Evolutionary conservation across 306 rosid genomes (phyloP).

Genomic region (Cucumis hystrix): DNA sequence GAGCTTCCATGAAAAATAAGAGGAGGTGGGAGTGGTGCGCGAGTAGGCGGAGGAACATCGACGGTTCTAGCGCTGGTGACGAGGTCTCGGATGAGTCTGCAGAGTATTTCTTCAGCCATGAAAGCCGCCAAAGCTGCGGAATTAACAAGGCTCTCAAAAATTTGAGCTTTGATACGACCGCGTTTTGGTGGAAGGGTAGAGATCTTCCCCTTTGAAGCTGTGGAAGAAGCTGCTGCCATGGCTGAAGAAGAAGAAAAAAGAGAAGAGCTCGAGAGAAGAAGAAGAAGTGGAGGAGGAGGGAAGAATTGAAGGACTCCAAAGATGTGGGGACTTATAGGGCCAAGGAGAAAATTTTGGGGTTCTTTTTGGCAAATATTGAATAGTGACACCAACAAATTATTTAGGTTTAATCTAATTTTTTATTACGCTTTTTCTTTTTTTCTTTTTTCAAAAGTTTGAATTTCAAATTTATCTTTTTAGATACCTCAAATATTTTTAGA

Average conservation of each 20-base stretch:
- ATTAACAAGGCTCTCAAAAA: constrained; percentile 10
- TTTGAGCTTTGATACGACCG: constrained; percentile 19
- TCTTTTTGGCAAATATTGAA: no score
- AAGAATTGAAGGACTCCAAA: neutral
- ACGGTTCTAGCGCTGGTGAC: neutral
- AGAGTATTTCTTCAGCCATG: neutral
- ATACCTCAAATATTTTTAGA: no score
- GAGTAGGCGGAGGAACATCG: neutral
- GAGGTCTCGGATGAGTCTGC: neutral
- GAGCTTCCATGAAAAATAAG: neutral
- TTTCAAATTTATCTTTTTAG: no score
- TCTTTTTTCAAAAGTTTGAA: no score
- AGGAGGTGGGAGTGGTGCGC: neutral
- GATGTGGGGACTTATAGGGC: neutral
- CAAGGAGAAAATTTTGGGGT: neutral
- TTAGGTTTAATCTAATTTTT: neutral
- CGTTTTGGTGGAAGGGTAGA: constrained; percentile 5
- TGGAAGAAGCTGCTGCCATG: constrained; percentile 11
- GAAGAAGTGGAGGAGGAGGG: neutral
- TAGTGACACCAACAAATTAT: neutral
- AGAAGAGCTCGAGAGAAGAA: neutral
- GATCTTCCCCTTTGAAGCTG: neutral
- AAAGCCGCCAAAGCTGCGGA: neutral
- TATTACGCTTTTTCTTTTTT: no score
- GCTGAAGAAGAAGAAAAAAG: neutral